Percentiles rank a stretch among this genome's conserved stretches.
Evolutionary conservation across 1,284 basidiomycete species (phyloP).

Genomic region (Moesziomyces globuligerus): DNA sequence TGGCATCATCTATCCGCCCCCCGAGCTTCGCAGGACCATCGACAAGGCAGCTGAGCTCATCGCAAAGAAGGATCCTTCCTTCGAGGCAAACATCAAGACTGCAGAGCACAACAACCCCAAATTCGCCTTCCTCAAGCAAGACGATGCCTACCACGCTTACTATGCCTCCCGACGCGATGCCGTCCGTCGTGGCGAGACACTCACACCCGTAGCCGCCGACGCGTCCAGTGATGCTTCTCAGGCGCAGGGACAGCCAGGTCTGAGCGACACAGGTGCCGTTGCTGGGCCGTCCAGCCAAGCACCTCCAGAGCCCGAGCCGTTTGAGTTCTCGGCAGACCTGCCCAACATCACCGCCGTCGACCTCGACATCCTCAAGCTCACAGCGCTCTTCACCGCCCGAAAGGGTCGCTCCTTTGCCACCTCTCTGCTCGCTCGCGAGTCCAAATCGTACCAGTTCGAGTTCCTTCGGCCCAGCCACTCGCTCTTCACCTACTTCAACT

Average conservation of each 20-base stretch:
- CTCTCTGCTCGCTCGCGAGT: constrained; percentile 85
- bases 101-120: constrained; percentile 59
- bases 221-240: constrained; percentile 7
- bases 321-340: constrained; percentile 87
- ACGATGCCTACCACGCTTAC: constrained; percentile 64
- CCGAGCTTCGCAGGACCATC: constrained; percentile 79
- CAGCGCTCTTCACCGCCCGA: constrained; percentile 93
- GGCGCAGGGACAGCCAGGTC: constrained; percentile 2
- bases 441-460: constrained; percentile 96
- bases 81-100: constrained; percentile 62
- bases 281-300: constrained; percentile 13
- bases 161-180: constrained; percentile 58
- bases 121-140: constrained; percentile 60
- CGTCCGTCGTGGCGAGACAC: constrained; percentile 41
- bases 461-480: constrained; percentile 95
- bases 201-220: constrained; percentile 13
- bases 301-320: constrained; percentile 79
- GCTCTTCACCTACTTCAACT: constrained; percentile 95
- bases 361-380: constrained; percentile 75
- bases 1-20: constrained; percentile 68
- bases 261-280: background rate
- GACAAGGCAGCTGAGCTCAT: constrained; percentile 96
- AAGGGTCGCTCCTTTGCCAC: constrained; percentile 88
- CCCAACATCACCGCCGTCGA: constrained; percentile 90
- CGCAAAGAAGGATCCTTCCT: constrained; percentile 70